Conservation (phyloP, 2,329 filamentous ascomycete species). For the Alternaria gansuensis region DNA sequence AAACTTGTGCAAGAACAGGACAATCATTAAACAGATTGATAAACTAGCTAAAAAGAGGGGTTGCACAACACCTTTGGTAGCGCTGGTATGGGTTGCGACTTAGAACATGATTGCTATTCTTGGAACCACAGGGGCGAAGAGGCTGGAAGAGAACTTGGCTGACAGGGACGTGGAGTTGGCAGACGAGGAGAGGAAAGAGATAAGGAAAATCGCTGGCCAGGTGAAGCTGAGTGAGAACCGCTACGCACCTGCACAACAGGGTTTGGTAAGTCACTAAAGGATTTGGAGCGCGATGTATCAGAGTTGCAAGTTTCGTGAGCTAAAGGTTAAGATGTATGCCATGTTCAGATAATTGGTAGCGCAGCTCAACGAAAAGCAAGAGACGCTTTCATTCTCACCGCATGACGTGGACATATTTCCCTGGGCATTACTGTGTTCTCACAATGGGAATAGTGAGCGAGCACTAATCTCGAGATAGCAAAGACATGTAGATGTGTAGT, state of each 20-base stretch:
- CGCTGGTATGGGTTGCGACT: slow-evolving; percentile 48
- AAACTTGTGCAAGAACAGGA: slow-evolving; percentile 46
- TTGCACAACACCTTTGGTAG: slow-evolving; percentile 65
- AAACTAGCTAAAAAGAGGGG: slow-evolving; percentile 56
- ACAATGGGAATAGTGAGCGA: neutral
- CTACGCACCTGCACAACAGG: slow-evolving; percentile 38
- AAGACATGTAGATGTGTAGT: slow-evolving; percentile 8
- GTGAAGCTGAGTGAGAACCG: slow-evolving; percentile 55
- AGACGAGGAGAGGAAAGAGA: slow-evolving; percentile 33
- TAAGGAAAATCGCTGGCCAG: slow-evolving; percentile 30
- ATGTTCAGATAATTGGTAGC: neutral
- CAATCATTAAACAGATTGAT: slow-evolving; percentile 40
- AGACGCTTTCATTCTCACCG: neutral
- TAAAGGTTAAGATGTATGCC: neutral
- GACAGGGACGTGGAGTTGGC: slow-evolving; percentile 33
- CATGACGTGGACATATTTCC: neutral
- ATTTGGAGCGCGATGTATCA: neutral
- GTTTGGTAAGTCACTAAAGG: slow-evolving; percentile 29
- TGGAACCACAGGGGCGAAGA: slow-evolving; percentile 46
- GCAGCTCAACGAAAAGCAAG: neutral
- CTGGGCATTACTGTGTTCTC: neutral
- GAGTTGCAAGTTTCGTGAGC: neutral
- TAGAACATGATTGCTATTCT: slow-evolving; percentile 65
- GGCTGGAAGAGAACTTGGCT: slow-evolving; percentile 37
- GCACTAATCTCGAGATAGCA: slow-evolving; percentile 3